Evolutionary conservation across 768 basidiomycete species (phyloP).

Genomic region (Kwoniella sp.): DNA sequence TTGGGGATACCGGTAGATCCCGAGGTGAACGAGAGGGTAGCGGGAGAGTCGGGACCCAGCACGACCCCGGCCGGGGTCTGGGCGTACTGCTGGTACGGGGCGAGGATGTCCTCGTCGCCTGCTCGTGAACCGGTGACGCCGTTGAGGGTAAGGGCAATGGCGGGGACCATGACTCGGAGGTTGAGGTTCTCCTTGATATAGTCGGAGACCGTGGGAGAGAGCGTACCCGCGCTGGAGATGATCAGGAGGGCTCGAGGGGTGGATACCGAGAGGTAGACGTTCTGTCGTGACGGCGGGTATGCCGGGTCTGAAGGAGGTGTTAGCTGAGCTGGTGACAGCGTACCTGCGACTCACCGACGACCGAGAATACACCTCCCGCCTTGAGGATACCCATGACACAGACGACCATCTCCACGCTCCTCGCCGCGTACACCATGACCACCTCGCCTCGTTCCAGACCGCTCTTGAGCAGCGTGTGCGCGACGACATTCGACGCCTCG

Average conservation of each 20-base stretch:
- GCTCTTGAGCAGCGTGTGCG: constrained; percentile 78
- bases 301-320: constrained; percentile 72
- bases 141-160: constrained; percentile 66
- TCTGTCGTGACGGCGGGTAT: constrained; percentile 89
- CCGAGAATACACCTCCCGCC: constrained; percentile 92
- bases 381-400: constrained; percentile 96
- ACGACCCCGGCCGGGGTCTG: constrained; percentile 72
- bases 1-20: constrained; percentile 98
- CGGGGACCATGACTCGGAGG: constrained; percentile 86
- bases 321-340: too few relatives aligned
- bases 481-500: constrained; percentile 77
- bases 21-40: constrained; percentile 91
- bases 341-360: constrained; percentile 83
- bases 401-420: constrained; percentile 92
- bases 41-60: constrained; percentile 91
- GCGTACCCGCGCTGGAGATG: constrained; percentile 79
- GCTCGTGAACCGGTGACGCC: constrained; percentile 62
- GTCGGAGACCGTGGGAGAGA: constrained; percentile 73
- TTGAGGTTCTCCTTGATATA: constrained; percentile 72
- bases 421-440: constrained; percentile 94
- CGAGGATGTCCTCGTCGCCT: constrained; percentile 60
- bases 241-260: constrained; percentile 86
- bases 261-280: constrained; percentile 85
- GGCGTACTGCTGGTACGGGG: constrained; percentile 56
- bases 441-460: constrained; percentile 91